A percentile compares a stretch with the other conserved stretches of the same genome.
Conservation (phyloP, 169 alveolate species). For the Plasmodium cynomolgi region DNA sequence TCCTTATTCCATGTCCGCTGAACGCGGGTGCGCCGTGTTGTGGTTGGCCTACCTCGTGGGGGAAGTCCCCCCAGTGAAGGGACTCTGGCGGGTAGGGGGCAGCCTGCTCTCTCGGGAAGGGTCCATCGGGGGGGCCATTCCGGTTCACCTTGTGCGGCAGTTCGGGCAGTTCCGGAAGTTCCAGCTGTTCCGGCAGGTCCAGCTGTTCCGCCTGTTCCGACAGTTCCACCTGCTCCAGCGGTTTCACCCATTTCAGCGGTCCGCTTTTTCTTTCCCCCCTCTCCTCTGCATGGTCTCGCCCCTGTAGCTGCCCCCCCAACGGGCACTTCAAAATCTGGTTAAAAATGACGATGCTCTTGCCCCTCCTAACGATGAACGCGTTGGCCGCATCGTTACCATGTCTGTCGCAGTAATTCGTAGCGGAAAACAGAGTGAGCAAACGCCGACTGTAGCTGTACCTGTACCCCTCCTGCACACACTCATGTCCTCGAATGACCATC, state of each 20-base stretch:
- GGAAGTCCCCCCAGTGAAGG: not conserved
- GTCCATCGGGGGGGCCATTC: not conserved
- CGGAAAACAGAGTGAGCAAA: slow-evolving; percentile 92
- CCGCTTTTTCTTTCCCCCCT: not conserved
- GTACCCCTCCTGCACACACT: slow-evolving; percentile 96
- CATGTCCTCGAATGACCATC: slow-evolving; percentile 93
- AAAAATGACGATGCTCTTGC: slow-evolving; percentile 27
- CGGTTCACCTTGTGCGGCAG: not conserved
- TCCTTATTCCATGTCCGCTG: not conserved
- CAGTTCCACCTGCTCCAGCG: not conserved
- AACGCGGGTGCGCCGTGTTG: not conserved
- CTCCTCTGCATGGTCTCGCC: not conserved
- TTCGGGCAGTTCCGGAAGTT: too few species aligned
- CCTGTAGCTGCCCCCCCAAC: not conserved
- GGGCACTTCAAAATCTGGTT: slow-evolving; percentile 42
- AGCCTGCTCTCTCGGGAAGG: not conserved
- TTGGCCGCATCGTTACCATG: slow-evolving; percentile 85
- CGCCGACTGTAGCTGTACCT: slow-evolving; percentile 93
- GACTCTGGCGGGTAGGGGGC: not conserved
- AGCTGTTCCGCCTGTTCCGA: not conserved
- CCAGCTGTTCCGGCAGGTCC: not conserved
- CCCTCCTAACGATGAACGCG: slow-evolving; percentile 32
- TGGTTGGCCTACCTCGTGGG: not conserved
- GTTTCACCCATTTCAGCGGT: not conserved
- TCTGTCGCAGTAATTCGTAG: slow-evolving; percentile 95